phyloP scores from a whole-genome alignment of 768 basidiomycete genomes.

The Exidia glandulosa region DNA sequence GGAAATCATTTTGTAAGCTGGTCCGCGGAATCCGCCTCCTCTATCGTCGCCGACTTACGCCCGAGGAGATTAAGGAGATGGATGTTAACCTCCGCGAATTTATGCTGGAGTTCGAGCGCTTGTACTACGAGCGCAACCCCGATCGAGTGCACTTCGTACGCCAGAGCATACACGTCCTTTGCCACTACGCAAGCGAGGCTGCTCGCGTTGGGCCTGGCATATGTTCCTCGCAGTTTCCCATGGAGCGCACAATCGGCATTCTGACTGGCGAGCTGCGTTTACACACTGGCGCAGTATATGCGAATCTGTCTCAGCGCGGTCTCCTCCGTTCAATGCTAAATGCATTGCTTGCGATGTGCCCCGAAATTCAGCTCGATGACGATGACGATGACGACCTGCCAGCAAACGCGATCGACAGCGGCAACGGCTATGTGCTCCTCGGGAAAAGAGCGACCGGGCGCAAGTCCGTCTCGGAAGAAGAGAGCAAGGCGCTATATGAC shows the following conservation, averaged over 20 bases:
- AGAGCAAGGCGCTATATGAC: too few species aligned
- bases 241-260: conserved; percentile 8
- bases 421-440: too few species aligned
- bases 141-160: conserved; percentile 23
- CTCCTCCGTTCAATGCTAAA: not conserved
- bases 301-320: not conserved
- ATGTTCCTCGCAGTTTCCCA: conserved; percentile 20
- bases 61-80: conserved; percentile 11
- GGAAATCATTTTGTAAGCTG: conserved; percentile 22
- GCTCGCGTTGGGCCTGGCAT: conserved; percentile 13
- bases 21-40: conserved; percentile 18
- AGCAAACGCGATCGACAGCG: too few species aligned
- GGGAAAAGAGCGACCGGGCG: too few species aligned
- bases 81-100: conserved; percentile 21
- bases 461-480: too few species aligned
- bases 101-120: conserved; percentile 21
- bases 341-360: not conserved
- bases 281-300: not conserved
- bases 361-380: not conserved
- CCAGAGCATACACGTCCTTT: conserved; percentile 21
- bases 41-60: conserved; percentile 12
- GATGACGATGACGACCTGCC: not conserved
- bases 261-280: not conserved
- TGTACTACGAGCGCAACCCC: conserved; percentile 20
- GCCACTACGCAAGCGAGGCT: conserved; percentile 19